Evolutionary conservation across 805 yeast genomes (phyloP), one percentile per base, ranked within the genome.

Genomic region (Ogataea trehaloabstinens): DNA sequence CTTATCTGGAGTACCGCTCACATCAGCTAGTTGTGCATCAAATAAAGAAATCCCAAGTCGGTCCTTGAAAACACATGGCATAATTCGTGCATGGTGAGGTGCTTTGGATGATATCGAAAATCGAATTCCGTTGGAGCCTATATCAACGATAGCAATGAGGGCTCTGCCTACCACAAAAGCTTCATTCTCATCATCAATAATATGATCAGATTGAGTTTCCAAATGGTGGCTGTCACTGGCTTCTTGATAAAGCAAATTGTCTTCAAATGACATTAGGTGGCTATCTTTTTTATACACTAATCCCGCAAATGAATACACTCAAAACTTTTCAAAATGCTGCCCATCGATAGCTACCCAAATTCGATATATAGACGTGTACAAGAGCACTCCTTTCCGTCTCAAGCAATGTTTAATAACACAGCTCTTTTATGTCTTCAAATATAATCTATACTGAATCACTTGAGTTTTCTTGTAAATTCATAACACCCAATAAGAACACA

Each of bases 11-110:
- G 51, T 42, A 35, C 45, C 49, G 5, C 56, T 54, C 20, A 56
- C 52, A 20, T 60, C 72, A 41, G 42, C 68, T 53, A 56, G 68
- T 50, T 80, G 84, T 0, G 75, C 79, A 44, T 81, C 87, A 53
- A 77, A 81, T 15, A 84, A 59, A 0, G 89, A 79, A 10, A 84
- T 78, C 2, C 85, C 85, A 3, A 83, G 71, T 33, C 89, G 63
- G 49, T 84, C 91, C 46, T 83, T 85, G 61, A 78, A 84, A 8
- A 83, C 79, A 55, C 87, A 80, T 1, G 93, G 91, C 75, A 85
- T 76, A 4, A 81, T 79, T 44, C 93, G 69, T 1, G 87, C 86
- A 56, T 81, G 85, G 44, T 75, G 80, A 1, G 82, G 68, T 3
- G 84, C 82, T 34, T 76, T 70, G 2, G 88, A 81, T 13, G 87